Percentiles rank a stretch among this genome's conserved stretches.
phyloP scores from a whole-genome alignment of 306 rosid genomes.

The Casuarina equisetifolia region DNA sequence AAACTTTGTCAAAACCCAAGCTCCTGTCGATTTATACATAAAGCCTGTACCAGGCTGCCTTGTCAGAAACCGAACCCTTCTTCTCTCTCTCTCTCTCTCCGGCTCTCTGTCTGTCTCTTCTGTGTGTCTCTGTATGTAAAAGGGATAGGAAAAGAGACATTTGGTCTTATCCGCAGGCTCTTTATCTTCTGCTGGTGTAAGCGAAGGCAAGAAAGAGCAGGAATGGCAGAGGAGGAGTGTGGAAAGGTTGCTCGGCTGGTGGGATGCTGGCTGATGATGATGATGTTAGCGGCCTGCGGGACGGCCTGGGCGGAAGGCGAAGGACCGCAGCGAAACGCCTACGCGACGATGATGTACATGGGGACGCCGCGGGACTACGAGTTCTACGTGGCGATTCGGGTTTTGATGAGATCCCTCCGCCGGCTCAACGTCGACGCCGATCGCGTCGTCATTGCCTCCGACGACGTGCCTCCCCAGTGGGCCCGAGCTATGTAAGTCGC shows the following conservation, averaged over 20 bases:
- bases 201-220: neutral
- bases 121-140: neutral
- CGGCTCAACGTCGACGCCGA: conserved; percentile 67
- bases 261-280: neutral
- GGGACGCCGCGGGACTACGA: conserved; percentile 90
- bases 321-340: conserved; percentile 46
- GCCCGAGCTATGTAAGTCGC: conserved; percentile 68
- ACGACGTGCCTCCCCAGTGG: conserved; percentile 79
- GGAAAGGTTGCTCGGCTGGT: conserved; percentile 20
- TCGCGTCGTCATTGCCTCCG: conserved; percentile 87
- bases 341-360: conserved; percentile 94
- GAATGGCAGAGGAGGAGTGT: neutral
- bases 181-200: neutral
- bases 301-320: neutral
- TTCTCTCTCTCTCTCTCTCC: no score
- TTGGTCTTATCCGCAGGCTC: no score
- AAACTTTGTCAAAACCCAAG: neutral
- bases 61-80: neutral
- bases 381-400: conserved; percentile 79
- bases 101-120: no score
- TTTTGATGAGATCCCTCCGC: conserved; percentile 60
- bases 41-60: neutral
- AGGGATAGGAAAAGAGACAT: neutral
- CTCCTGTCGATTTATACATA: neutral
- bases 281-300: neutral